Conservation (phyloP, 2,329 filamentous ascomycete genomes). For the Apiospora pterosperma region DNA sequence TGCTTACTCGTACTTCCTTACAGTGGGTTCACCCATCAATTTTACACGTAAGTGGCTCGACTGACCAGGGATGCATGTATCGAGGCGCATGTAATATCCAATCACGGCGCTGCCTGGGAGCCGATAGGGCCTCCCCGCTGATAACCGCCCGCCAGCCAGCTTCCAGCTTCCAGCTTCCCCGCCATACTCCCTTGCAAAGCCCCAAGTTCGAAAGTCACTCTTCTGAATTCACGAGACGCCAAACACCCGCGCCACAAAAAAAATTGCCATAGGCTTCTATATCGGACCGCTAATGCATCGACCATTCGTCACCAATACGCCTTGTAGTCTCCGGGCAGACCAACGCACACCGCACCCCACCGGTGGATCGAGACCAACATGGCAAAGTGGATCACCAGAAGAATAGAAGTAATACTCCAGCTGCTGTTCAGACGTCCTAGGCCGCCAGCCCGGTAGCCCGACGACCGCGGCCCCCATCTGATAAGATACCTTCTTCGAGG, state of each 20-base stretch:
- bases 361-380: not conserved
- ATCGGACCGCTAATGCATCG: not conserved
- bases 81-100: not conserved
- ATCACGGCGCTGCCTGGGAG: not conserved
- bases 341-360: not conserved
- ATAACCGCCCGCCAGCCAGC: constrained; percentile 5
- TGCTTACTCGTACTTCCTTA: too few relatives aligned
- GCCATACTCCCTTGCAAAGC: not conserved
- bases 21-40: not conserved
- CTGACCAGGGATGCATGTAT: not conserved
- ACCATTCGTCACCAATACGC: not conserved
- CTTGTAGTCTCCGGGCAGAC: not conserved
- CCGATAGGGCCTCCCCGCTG: constrained; percentile 2
- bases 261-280: not conserved
- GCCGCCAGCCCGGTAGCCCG: not conserved
- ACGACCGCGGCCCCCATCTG: not conserved
- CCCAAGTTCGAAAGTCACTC: not conserved
- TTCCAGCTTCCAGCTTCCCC: too few relatives aligned
- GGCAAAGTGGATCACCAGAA: not conserved
- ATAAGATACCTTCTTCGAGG: constrained; percentile 16
- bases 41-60: not conserved
- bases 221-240: not conserved
- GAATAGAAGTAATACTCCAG: not conserved
- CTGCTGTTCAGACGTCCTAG: not conserved
- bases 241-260: not conserved